Evolutionary conservation across 2,329 filamentous ascomycete species (phyloP).

Genomic region (Decorospora gaudefroyi): DNA sequence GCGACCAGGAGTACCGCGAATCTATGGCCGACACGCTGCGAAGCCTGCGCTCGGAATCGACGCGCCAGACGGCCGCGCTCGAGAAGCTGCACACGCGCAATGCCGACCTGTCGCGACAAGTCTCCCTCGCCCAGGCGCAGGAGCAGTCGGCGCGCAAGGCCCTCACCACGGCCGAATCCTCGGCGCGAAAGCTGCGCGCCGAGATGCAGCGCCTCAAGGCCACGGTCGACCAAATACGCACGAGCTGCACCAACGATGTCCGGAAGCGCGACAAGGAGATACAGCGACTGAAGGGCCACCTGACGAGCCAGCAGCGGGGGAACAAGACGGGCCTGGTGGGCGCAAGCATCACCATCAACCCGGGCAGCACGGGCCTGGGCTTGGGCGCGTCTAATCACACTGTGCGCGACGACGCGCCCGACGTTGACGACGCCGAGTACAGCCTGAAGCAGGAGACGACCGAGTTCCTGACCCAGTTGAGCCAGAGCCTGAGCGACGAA

Average conservation of each 20-base stretch:
- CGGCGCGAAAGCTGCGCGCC: constrained; percentile 77
- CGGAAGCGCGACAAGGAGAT: constrained; percentile 89
- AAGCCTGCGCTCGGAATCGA: constrained; percentile 72
- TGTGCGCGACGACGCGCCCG: constrained; percentile 60
- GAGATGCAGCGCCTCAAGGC: constrained; percentile 79
- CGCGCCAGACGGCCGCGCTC: constrained; percentile 72
- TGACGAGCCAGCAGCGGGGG: constrained; percentile 65
- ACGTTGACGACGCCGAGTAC: constrained; percentile 62
- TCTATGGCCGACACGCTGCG: constrained; percentile 78
- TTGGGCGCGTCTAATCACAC: constrained; percentile 30
- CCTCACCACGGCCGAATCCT: constrained; percentile 73
- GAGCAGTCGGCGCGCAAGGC: constrained; percentile 71
- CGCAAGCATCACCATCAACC: constrained; percentile 55
- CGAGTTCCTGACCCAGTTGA: constrained; percentile 83
- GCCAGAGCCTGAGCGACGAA: constrained; percentile 83
- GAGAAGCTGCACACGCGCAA: constrained; percentile 60
- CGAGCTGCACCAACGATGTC: constrained; percentile 86
- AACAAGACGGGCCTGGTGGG: constrained; percentile 54
- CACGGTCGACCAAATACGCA: constrained; percentile 78
- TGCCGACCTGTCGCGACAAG: constrained; percentile 60
- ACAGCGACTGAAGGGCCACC: constrained; percentile 83
- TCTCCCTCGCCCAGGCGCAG: constrained; percentile 67
- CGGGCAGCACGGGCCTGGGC: constrained; percentile 37
- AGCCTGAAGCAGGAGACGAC: constrained; percentile 85
- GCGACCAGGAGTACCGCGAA: constrained; percentile 87